Percentiles rank a stretch among this genome's conserved stretches.
These are phyloP conservation scores for Heterobasidion occidentale DNA, from an alignment of 1,284 basidiomycete species.

Conservation along the genomic window DNA sequence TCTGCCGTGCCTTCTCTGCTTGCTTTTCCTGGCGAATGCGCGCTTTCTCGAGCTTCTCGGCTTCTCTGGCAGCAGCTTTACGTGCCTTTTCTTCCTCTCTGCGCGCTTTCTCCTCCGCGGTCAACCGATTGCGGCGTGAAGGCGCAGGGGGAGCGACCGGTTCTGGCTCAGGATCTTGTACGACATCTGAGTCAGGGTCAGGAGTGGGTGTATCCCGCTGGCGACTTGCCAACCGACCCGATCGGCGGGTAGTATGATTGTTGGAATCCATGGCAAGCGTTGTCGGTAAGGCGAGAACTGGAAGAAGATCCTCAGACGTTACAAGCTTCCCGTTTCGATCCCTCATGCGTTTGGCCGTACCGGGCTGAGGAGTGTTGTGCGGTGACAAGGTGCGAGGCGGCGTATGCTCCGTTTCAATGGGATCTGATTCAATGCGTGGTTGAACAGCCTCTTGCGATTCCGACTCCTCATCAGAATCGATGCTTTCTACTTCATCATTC, in stretches of 20 bases:
- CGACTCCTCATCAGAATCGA: conserved; percentile 12
- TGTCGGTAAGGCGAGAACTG: conserved; percentile 3
- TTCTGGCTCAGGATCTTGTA: neutral
- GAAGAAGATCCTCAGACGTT: conserved; percentile 9
- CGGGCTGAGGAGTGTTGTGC: conserved; percentile 17
- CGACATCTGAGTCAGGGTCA: neutral
- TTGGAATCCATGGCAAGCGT: neutral
- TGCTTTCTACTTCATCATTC: conserved; percentile 14
- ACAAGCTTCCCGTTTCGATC: conserved; percentile 23
- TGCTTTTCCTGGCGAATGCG: conserved; percentile 9
- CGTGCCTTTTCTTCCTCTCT: conserved; percentile 15
- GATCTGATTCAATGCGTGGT: conserved; percentile 19
- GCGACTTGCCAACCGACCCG: conserved; percentile 9
- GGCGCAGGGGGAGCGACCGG: conserved; percentile 2
- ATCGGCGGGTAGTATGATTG: conserved; percentile 3
- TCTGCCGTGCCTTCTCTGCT: neutral
- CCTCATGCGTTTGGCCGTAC: conserved; percentile 28
- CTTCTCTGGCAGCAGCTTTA: conserved; percentile 10
- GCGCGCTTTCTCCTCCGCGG: conserved; percentile 21
- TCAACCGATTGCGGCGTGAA: conserved; percentile 18
- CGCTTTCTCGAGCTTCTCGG: conserved; percentile 11
- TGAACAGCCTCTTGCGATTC: conserved; percentile 2
- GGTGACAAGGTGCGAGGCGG: conserved; percentile 12
- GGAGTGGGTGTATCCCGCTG: neutral
- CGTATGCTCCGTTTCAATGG: conserved; percentile 19